Evolutionary conservation across 2,329 filamentous ascomycete species (phyloP), one percentile per base, ranked within the genome.

Genomic region (Polytolypa hystricis): DNA sequence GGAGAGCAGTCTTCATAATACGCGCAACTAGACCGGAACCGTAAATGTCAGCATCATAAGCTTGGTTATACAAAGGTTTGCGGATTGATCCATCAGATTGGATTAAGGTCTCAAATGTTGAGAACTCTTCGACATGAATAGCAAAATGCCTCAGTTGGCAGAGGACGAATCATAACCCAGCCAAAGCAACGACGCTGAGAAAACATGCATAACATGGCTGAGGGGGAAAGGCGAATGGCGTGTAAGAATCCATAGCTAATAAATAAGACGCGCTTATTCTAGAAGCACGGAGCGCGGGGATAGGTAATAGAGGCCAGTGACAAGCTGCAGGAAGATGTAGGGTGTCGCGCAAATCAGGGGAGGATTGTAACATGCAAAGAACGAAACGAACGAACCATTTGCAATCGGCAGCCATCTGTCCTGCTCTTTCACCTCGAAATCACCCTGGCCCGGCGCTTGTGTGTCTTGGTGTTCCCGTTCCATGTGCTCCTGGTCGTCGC

Each of bases 351-450:
- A 70, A 71, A 70, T 70, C 66, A 69, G 62, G 62, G 45, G 14
- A 48, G 12, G 30, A 31, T 11, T 14, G 39, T 40, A 48, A 49
- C 50, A 51, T 56, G 57, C 53, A 60, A 54, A 35, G 35, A 36
- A 42, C 51, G 35, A 43, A 47, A 47, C 53, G 49, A 65, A 91
- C 91, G 76, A 76, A 98, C 91, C 91, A 86, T 98, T 98, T 69
- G 91, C 91, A 76, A 98, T 98, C 62, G 91, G 91, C 62, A 98
- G 77, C 91, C 91, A 98, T 73, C 91, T 74, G 68, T 98, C 91
- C 68, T 98, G 91, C 68, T 98, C 91, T 74, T 96, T 96, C 66
- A 96, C 89, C 69, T 96, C 89, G 62, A 95, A 94, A 70, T 96
- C 89, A 66, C 85, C 78, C 65, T 81, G 73, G 62, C 74, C 80